phyloP scores from a whole-genome alignment of 495 filamentous ascomycete species.

The Xylaria palmicola region DNA sequence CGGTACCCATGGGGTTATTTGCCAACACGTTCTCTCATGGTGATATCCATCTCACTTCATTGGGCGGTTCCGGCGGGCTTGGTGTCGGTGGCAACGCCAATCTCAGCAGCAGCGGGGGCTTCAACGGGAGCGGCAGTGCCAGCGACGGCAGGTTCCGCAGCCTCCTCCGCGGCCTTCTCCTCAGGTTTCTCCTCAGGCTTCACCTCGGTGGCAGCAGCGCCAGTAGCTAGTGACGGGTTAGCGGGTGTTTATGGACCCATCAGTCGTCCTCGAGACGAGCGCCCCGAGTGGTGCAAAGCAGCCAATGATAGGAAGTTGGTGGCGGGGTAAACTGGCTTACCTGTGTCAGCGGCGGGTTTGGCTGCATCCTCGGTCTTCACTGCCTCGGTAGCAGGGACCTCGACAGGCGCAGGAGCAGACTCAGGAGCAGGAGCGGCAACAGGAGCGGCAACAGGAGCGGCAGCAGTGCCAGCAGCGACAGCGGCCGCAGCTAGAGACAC shows the following conservation, averaged over 20 bases:
- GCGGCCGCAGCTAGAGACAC: constrained; percentile 3
- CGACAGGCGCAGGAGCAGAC: background rate
- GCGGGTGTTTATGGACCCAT: background rate
- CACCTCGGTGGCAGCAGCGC: constrained; percentile 6
- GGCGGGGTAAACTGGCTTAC: constrained; percentile 4
- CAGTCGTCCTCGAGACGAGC: background rate
- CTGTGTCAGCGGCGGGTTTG: background rate
- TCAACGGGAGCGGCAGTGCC: constrained; percentile 16
- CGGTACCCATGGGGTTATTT: background rate
- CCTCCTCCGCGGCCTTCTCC: constrained; percentile 36
- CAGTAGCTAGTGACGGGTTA: constrained; percentile 5
- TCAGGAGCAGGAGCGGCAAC: background rate
- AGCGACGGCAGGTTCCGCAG: constrained; percentile 20
- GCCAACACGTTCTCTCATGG: background rate
- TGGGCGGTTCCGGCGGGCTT: constrained; percentile 17
- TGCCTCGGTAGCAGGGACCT: background rate
- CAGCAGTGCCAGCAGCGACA: background rate
- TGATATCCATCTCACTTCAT: background rate
- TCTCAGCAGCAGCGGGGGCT: constrained; percentile 23
- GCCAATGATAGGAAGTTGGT: background rate
- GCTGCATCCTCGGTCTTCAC: constrained; percentile 14
- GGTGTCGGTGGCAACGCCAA: constrained; percentile 17
- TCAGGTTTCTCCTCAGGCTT: too few relatives aligned
- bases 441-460: background rate
- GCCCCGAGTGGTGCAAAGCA: background rate